Percentiles rank a stretch among this genome's conserved stretches.
phyloP scores from a whole-genome alignment of 2,329 filamentous ascomycete species.

The Raffaelea arxii region DNA sequence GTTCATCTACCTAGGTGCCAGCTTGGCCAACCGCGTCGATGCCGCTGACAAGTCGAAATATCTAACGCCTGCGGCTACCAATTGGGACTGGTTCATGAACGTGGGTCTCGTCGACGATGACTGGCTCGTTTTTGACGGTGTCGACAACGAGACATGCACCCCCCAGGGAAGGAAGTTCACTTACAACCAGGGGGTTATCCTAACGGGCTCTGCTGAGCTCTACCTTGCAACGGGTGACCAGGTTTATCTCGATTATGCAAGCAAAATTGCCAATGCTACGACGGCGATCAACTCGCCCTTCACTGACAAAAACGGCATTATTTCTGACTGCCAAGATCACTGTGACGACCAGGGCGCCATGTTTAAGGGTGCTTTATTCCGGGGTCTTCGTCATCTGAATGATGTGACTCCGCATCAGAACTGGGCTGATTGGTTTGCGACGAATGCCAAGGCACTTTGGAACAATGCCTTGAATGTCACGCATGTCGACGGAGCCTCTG shows the following conservation, averaged over 20 bases:
- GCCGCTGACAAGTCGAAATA: conserved; percentile 23
- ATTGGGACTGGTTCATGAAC: conserved; percentile 43
- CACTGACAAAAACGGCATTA: background rate
- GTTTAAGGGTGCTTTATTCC: conserved; percentile 5
- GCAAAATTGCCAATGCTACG: conserved; percentile 32
- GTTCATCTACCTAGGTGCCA: conserved; percentile 41
- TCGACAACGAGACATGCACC: conserved; percentile 36
- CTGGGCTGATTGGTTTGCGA: conserved; percentile 2
- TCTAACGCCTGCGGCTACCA: conserved; percentile 35
- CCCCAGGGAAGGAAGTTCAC: conserved; percentile 24
- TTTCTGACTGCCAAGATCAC: conserved; percentile 1
- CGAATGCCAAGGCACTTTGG: conserved; percentile 2
- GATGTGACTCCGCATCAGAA: background rate
- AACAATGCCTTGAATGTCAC: conserved; percentile 4
- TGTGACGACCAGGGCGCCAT: conserved; percentile 3
- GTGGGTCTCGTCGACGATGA: conserved; percentile 42
- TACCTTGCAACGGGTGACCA: conserved; percentile 31
- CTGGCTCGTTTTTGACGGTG: conserved; percentile 43
- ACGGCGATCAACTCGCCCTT: conserved; percentile 19
- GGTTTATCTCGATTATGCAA: conserved; percentile 31
- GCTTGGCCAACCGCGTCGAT: conserved; percentile 39
- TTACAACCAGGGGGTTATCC: conserved; percentile 51
- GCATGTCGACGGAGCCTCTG: too few species aligned
- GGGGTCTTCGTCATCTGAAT: background rate
- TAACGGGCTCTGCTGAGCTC: conserved; percentile 45